These are phyloP conservation scores for Mycena epipterygia DNA, from an alignment of 768 basidiomycete species.

Conservation along the genomic window DNA sequence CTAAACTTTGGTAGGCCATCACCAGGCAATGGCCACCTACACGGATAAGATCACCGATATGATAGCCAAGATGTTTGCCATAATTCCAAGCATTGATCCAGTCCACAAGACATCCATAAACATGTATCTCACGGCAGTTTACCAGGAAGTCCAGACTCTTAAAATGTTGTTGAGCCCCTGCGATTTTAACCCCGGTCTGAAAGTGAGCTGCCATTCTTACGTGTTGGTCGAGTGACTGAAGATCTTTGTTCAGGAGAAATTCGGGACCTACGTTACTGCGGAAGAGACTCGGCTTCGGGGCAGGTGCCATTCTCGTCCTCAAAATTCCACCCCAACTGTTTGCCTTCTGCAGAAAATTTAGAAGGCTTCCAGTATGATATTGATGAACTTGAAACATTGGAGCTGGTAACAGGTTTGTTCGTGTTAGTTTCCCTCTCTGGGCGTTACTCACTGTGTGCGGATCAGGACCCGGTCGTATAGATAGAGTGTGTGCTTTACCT, in stretches of 20 bases:
- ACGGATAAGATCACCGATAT: conserved; percentile 9
- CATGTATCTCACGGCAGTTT: conserved; percentile 13
- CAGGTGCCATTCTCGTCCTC: background rate
- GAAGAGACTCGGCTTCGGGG: conserved; percentile 30
- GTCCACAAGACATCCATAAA: conserved; percentile 23
- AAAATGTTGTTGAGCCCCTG: conserved; percentile 2
- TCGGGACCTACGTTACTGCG: conserved; percentile 12
- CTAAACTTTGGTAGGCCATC: too few species aligned
- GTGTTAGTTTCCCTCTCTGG: too few species aligned
- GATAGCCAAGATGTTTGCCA: conserved; percentile 28
- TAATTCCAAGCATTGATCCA: background rate
- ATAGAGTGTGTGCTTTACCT: conserved; percentile 17
- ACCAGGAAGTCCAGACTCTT: background rate
- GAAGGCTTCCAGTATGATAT: conserved; percentile 31
- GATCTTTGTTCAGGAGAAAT: conserved; percentile 13
- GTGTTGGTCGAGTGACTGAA: too few species aligned
- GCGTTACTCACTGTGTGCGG: too few species aligned
- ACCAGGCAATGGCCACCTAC: conserved; percentile 15
- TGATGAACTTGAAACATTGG: conserved; percentile 20
- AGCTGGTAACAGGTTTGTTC: conserved; percentile 28
- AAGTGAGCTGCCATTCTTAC: background rate
- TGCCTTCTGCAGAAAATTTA: conserved; percentile 20
- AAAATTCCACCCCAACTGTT: background rate
- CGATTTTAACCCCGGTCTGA: conserved; percentile 2
- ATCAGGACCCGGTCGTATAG: conserved; percentile 35